These are phyloP conservation scores for Serpula lacrymans DNA, from an alignment of 768 basidiomycete genomes.

Conservation along the genomic window DNA sequence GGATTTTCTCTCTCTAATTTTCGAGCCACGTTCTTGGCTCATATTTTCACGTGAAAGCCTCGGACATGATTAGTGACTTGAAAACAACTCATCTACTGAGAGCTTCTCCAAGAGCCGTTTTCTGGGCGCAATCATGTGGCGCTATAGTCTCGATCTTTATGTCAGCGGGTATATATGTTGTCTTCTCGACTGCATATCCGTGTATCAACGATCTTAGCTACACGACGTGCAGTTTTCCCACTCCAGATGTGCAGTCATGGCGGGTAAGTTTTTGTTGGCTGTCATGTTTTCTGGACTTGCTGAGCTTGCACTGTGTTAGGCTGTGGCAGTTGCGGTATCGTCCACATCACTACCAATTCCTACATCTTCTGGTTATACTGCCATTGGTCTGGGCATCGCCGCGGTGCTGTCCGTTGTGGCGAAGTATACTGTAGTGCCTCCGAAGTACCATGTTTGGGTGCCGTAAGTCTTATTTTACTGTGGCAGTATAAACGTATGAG, in stretches of 20 bases:
- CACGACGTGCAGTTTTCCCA: slow-evolving; percentile 18
- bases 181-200: slow-evolving; percentile 60
- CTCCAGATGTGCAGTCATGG: slow-evolving; percentile 23
- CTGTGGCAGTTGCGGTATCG: slow-evolving; percentile 17
- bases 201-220: slow-evolving; percentile 41
- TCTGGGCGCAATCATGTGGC: slow-evolving; percentile 56
- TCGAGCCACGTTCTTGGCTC: too few species aligned
- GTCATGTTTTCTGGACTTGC: neutral
- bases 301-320: slow-evolving; percentile 7
- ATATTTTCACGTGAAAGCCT: too few species aligned
- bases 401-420: slow-evolving; percentile 43
- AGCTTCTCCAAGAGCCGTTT: slow-evolving; percentile 61
- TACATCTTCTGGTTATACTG: slow-evolving; percentile 52
- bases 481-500: neutral
- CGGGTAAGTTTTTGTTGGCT: slow-evolving; percentile 7
- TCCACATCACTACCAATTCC: slow-evolving; percentile 38
- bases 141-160: slow-evolving; percentile 60
- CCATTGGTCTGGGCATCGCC: slow-evolving; percentile 48
- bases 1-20: neutral
- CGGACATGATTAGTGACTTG: slow-evolving; percentile 66
- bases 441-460: slow-evolving; percentile 17
- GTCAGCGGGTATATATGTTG: slow-evolving; percentile 52
- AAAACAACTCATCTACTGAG: slow-evolving; percentile 70
- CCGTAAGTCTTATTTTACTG: slow-evolving; percentile 11
- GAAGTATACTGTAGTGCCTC: slow-evolving; percentile 27